These are phyloP conservation scores for Trypanosoma mega DNA, from an alignment of 208 protist species.

Conservation along the genomic window DNA sequence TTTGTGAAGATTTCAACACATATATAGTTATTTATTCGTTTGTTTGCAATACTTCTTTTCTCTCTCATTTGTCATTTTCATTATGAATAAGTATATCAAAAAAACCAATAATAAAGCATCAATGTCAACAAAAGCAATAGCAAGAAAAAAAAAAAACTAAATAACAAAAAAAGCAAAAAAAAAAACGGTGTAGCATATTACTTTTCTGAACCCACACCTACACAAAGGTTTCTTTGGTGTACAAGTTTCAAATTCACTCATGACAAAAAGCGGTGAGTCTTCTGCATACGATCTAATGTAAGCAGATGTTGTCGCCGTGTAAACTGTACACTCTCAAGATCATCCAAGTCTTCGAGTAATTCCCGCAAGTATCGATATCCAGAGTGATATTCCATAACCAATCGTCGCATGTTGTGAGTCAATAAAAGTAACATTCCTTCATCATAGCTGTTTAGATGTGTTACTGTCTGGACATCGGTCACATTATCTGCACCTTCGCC, in stretches of 20 bases:
- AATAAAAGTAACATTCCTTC: slow-evolving; percentile 76
- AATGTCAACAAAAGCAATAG: no score
- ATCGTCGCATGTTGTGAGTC: slow-evolving; percentile 62
- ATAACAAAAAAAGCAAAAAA: slow-evolving; percentile 3
- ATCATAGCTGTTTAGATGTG: slow-evolving; percentile 54
- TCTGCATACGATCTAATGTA: slow-evolving; percentile 63
- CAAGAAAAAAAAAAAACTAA: slow-evolving; percentile 7
- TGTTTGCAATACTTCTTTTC: no score
- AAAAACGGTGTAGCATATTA: slow-evolving; percentile 10
- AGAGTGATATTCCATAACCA: slow-evolving; percentile 38
- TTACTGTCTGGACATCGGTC: neutral
- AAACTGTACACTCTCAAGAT: slow-evolving; percentile 56
- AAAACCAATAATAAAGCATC: no score
- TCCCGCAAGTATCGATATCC: slow-evolving; percentile 50
- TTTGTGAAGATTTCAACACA: no score
- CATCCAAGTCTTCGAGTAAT: slow-evolving; percentile 67
- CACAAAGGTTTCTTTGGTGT: no score
- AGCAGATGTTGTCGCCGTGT: slow-evolving; percentile 48
- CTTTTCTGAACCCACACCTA: no score
- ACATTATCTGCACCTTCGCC: neutral
- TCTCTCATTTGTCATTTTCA: no score
- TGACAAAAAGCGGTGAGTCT: slow-evolving; percentile 52
- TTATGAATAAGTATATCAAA: no score
- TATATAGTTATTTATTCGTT: no score
- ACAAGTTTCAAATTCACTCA: slow-evolving; percentile 15